Evolutionary conservation across 768 basidiomycete species (phyloP).

Genomic region (Pisolithus tinctorius): DNA sequence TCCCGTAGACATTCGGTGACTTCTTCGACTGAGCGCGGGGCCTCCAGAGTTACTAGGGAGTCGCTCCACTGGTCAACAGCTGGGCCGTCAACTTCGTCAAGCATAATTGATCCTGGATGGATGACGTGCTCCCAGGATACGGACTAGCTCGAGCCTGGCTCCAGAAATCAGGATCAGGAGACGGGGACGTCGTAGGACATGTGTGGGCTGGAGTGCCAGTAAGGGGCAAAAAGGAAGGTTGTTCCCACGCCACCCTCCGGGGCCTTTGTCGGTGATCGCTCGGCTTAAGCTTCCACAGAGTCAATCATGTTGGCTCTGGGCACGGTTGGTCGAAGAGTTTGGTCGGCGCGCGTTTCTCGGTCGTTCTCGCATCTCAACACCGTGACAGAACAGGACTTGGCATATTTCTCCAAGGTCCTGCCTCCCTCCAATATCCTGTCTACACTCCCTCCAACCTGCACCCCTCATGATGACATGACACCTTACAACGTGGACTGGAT

Average conservation of each 20-base stretch:
- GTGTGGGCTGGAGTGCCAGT: too few relatives aligned
- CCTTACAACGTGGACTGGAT: slow-evolving; percentile 93
- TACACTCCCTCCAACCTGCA: slow-evolving; percentile 46
- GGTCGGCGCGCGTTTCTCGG: slow-evolving; percentile 18
- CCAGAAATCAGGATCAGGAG: too few relatives aligned
- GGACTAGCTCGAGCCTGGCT: neutral
- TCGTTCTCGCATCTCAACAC: slow-evolving; percentile 34
- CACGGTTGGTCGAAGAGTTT: slow-evolving; percentile 1
- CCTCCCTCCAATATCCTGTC: slow-evolving; percentile 60
- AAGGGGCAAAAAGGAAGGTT: neutral
- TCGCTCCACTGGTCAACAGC: slow-evolving; percentile 33
- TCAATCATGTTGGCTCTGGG: slow-evolving; percentile 9
- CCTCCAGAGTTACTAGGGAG: slow-evolving; percentile 31
- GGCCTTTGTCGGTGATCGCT: neutral
- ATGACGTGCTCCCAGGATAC: too few relatives aligned
- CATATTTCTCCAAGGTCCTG: slow-evolving; percentile 62
- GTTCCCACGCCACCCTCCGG: neutral
- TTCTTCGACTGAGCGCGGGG: slow-evolving; percentile 26
- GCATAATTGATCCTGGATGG: slow-evolving; percentile 11
- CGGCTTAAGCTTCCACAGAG: neutral
- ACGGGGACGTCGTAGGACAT: too few relatives aligned
- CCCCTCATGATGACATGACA: slow-evolving; percentile 57
- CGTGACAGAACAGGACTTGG: slow-evolving; percentile 52
- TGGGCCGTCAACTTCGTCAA: slow-evolving; percentile 15
- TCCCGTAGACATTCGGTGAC: slow-evolving; percentile 1